Evolutionary conservation across 2,329 filamentous ascomycete species (phyloP).

Genomic region (Ilyonectria destructans): DNA sequence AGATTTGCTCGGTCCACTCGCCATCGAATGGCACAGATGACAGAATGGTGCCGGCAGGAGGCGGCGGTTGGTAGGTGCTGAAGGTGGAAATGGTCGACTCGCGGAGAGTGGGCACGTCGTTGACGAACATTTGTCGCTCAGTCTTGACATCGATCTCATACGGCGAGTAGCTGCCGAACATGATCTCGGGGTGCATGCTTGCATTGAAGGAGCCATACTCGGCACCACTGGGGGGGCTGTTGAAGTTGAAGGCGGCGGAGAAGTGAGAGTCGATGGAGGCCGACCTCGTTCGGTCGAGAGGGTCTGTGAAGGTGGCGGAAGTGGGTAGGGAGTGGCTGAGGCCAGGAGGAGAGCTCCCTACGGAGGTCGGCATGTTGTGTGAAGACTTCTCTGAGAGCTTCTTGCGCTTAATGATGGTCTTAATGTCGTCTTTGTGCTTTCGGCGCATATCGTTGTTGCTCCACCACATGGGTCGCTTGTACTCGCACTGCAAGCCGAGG

Average conservation of each 20-base stretch:
- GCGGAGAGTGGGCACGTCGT: conserved; percentile 87
- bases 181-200: conserved; percentile 75
- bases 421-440: conserved; percentile 94
- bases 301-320: conserved; percentile 85
- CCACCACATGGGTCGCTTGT: conserved; percentile 98
- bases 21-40: conserved; percentile 74
- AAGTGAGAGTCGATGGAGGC: conserved; percentile 87
- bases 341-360: conserved; percentile 78
- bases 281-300: conserved; percentile 80
- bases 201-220: conserved; percentile 76
- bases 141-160: conserved; percentile 98
- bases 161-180: conserved; percentile 76
- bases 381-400: conserved; percentile 92
- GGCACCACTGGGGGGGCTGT: conserved; percentile 68
- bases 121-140: conserved; percentile 93
- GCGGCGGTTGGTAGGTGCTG: conserved; percentile 89
- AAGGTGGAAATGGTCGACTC: conserved; percentile 95
- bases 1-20: conserved; percentile 70
- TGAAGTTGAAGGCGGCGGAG: conserved; percentile 82
- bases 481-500: conserved; percentile 91
- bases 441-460: conserved; percentile 90
- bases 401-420: conserved; percentile 97
- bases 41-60: conserved; percentile 78
- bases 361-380: conserved; percentile 68
- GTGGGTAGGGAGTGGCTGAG: conserved; percentile 87